Evolutionary conservation across 179 eudicot genomes (phyloP).

Genomic region (Spergularia azorica): DNA sequence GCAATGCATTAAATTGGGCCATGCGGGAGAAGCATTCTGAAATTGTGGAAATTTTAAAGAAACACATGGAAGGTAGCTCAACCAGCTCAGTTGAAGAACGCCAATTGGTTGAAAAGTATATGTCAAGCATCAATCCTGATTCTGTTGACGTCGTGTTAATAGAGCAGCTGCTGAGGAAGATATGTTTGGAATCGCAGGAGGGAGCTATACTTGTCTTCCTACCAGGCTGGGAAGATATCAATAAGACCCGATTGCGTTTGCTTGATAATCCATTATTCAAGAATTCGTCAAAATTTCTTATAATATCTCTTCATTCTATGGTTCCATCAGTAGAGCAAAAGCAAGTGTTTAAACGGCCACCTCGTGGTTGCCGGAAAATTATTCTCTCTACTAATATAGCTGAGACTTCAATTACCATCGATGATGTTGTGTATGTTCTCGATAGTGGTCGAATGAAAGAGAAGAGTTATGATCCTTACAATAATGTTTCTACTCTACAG

Average conservation of each 20-base stretch:
- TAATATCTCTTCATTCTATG: conserved; percentile 88
- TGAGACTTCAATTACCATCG: conserved; percentile 90
- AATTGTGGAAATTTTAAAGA: conserved; percentile 58
- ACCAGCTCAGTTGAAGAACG: conserved; percentile 51
- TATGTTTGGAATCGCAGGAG: conserved; percentile 65
- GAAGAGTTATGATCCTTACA: conserved; percentile 91
- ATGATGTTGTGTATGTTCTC: conserved; percentile 90
- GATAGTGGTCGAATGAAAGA: conserved; percentile 98
- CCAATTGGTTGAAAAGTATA: conserved; percentile 56
- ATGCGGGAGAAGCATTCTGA: conserved; percentile 60
- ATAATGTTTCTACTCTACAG: conserved; percentile 85
- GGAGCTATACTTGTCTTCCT: conserved; percentile 94
- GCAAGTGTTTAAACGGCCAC: conserved; percentile 72
- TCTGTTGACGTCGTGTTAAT: conserved; percentile 65
- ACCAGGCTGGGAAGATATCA: conserved; percentile 98
- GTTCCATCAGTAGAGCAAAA: conserved; percentile 83
- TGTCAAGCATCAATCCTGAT: conserved; percentile 63
- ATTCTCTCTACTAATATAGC: conserved; percentile 95
- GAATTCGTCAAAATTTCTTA: conserved; percentile 55
- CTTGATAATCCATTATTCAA: conserved; percentile 50
- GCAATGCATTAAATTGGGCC: conserved; percentile 82
- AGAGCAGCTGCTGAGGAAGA: conserved; percentile 68
- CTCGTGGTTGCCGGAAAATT: conserved; percentile 85
- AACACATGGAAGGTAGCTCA: conserved; percentile 47
- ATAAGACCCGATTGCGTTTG: conserved; percentile 57